Evolutionary conservation across 176 grass and related monocot genomes (phyloP), one percentile per base, ranked within the genome.

Genomic region (Microstegium vimineum): DNA sequence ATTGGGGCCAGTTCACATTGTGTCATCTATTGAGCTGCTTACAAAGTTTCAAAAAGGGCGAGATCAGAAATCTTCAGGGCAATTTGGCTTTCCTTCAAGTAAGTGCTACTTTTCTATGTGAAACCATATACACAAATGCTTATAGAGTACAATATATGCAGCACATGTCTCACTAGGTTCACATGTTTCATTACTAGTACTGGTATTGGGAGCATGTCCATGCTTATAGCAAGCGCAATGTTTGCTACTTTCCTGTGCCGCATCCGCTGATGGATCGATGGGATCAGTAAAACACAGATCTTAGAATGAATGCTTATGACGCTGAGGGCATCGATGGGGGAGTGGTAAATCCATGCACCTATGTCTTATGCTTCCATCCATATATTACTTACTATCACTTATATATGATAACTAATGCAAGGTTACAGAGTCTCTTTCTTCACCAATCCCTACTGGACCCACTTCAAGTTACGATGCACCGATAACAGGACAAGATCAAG

Each of bases 151-250:
- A 69, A 6, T 59, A 40, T n/a, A 37, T 75, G 38, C 9, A 41
- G 6, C 38, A 41, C 38, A 41, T 41, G 1, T 17, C 40, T 71
- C 41, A 42, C 13, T n/a, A n/a, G n/a, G n/a, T n/a, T n/a, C 38
- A 41, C 38, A 41, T 41, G 1, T 17, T 25, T 71, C 41, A 42
- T 6, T 20, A 18, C 32, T 35, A 67, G 77, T 34, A 67, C 17
- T 79, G 62, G 77, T 67, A 79, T 10, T 78, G 76, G 76, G 75
- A 77, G 75, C 75, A 77, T 9, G 6, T 77, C 3, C 75, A 17
- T 5, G 35, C 57, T 30, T 43, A 41, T 0, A 62, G 54, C 59
- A 16, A 45, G 10, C 23, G 28, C 16, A 5, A 0, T 71, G 2
- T 43, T 12, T 28, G 25, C 2, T 78, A 65, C 31, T 17, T 33